These are phyloP conservation scores for Phylloporus arenicola DNA, from an alignment of 768 basidiomycete genomes.

Conservation along the genomic window DNA sequence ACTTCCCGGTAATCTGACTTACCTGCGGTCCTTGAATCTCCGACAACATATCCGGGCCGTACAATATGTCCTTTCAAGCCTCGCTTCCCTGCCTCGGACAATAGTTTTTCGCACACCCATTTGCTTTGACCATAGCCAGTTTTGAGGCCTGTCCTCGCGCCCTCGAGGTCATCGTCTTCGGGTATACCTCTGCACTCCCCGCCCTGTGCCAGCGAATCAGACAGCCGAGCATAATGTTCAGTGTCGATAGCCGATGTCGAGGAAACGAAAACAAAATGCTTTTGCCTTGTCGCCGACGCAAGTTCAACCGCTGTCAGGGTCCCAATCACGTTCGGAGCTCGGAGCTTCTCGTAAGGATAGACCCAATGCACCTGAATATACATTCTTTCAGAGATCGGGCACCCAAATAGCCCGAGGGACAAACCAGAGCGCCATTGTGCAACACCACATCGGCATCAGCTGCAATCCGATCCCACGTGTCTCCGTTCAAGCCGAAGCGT, in stretches of 20 bases:
- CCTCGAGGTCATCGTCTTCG: slow-evolving; percentile 86
- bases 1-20: slow-evolving; percentile 19
- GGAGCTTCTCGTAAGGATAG: slow-evolving; percentile 92
- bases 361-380: slow-evolving; percentile 88
- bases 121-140: slow-evolving; percentile 97
- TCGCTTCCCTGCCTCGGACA: slow-evolving; percentile 85
- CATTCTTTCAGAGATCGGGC: not conserved
- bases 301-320: slow-evolving; percentile 82
- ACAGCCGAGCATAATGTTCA: slow-evolving; percentile 82
- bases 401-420: slow-evolving; percentile 25
- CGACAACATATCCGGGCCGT: slow-evolving; percentile 94
- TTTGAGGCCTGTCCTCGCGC: slow-evolving; percentile 65
- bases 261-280: slow-evolving; percentile 85
- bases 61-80: slow-evolving; percentile 84
- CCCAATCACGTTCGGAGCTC: slow-evolving; percentile 86
- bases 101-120: slow-evolving; percentile 95
- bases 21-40: slow-evolving; percentile 86
- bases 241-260: slow-evolving; percentile 95
- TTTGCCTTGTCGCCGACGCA: slow-evolving; percentile 67
- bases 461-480: slow-evolving; percentile 62
- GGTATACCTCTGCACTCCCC: slow-evolving; percentile 62
- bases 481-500: slow-evolving; percentile 63
- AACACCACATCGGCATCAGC: slow-evolving; percentile 75
- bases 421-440: slow-evolving; percentile 95
- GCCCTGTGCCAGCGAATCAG: slow-evolving; percentile 55